Base-by-base conservation (phyloP, 495 filamentous ascomycete genomes). In the Penicillium alfredii region DNA sequence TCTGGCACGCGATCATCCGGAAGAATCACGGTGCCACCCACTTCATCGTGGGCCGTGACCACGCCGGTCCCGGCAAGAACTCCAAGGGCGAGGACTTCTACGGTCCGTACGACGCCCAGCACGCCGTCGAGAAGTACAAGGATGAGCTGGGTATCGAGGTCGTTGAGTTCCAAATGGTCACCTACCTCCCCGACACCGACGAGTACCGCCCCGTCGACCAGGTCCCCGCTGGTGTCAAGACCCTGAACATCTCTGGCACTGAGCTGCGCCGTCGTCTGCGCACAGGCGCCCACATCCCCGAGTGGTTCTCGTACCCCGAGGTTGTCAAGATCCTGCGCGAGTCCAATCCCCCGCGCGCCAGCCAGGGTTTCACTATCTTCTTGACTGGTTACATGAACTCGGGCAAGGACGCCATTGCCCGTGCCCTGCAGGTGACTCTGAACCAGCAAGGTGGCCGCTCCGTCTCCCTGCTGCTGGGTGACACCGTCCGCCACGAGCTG, bases 291-390 rank as follows among this genome's bases (percentile, higher is more conserved):
- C 87, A 94, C 45, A 98, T 98, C 55, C 92, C 92, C 38, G 88
- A 93, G 61, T 98, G 92, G 92, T 98, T 98, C 76, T 97, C 92
- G 13, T 98, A 98, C 69, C 88, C 93, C 40, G 93, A 98, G 70
- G 93, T 98, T 45, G 92, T 98, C 64, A 81, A 79, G 61, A 92
- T 97, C 29, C 81, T 98, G 33, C 76, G 92, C 47, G 86, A 98
- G 68, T 94, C 88, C 43, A 88, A 94, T 65, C 93, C 89, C 6
- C 78, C 93, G 23, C 81, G 92, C 41, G 79, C 75, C 53, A 69
- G 75, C 52, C 93, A 98, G 71, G 92, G 92, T 44, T 97, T 97
- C 77, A 97, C 93, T 33, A 79, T 98, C 67, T 94, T 98, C 80
- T 73, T 98, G 29, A 97, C 93, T 7, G 92, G 92, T 44, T 96